Evolutionary conservation across 202 grass and related monocot genomes (phyloP).

Genomic region (Alloteropsis angusta): DNA sequence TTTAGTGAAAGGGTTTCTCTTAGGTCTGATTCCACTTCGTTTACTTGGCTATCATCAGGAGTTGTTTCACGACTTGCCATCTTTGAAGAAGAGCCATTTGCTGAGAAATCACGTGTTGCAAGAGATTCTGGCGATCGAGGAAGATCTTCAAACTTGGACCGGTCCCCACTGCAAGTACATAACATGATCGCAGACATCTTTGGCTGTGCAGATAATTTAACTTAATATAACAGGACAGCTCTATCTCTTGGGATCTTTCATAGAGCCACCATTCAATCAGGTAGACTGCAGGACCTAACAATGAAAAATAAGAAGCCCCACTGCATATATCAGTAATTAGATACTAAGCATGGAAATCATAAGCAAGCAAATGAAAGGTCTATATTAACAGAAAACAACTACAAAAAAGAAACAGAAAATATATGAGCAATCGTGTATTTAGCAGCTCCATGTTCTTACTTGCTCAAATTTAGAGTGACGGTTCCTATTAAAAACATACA

Average conservation of each 20-base stretch:
- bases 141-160: conserved; percentile 83
- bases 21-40: conserved; percentile 85
- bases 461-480: background rate
- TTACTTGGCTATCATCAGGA: conserved; percentile 72
- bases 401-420: background rate
- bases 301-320: conserved; percentile 19
- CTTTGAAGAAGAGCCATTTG: conserved; percentile 59
- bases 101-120: conserved; percentile 83
- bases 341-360: background rate
- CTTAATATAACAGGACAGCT: conserved; percentile 9
- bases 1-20: conserved; percentile 93
- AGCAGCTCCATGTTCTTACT: background rate
- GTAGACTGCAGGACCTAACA: conserved; percentile 20
- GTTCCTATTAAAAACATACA: background rate
- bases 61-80: conserved; percentile 52
- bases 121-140: conserved; percentile 89
- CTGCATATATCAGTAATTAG: conserved; percentile 8
- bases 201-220: background rate
- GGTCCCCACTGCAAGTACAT: conserved; percentile 82
- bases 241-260: conserved; percentile 19
- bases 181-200: conserved; percentile 61
- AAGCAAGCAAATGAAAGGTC: background rate
- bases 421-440: background rate
- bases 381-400: background rate
- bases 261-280: conserved; percentile 1